phyloP scores from a whole-genome alignment of 257 asterid species.

The Ligustrum vulgare region DNA sequence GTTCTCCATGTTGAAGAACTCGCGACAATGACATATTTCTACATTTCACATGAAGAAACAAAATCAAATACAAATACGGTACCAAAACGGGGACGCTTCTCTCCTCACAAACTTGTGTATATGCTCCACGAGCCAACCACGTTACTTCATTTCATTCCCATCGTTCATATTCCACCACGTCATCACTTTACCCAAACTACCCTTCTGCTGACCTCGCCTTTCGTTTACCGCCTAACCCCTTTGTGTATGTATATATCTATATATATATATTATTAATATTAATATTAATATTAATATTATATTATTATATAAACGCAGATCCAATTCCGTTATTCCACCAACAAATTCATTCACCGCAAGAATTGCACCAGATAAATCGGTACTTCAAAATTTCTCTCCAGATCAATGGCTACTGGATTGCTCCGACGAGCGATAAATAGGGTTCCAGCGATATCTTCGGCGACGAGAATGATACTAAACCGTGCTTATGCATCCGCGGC shows the following conservation, averaged over 20 bases:
- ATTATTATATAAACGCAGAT: not conserved
- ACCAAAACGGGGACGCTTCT: slow-evolving; percentile 32
- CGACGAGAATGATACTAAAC: slow-evolving; percentile 38
- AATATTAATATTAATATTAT: too few species aligned
- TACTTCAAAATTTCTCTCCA: slow-evolving; percentile 2
- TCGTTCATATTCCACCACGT: slow-evolving; percentile 34
- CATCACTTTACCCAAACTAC: slow-evolving; percentile 23
- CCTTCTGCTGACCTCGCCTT: not conserved
- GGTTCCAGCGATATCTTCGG: slow-evolving; percentile 48
- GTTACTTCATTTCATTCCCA: slow-evolving; percentile 20
- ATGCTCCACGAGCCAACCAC: slow-evolving; percentile 28
- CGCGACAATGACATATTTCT: too few species aligned
- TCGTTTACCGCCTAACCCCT: slow-evolving; percentile 2
- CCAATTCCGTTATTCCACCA: slow-evolving; percentile 33
- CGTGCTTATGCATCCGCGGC: slow-evolving; percentile 58
- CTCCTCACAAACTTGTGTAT: not conserved
- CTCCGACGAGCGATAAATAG: slow-evolving; percentile 70
- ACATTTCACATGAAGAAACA: not conserved
- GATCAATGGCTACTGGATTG: slow-evolving; percentile 76
- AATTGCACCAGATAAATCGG: too few species aligned
- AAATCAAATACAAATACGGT: not conserved
- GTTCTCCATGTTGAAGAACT: too few species aligned
- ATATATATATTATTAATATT: too few species aligned
- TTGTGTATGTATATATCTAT: too few species aligned
- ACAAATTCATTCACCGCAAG: not conserved